Evolutionary conservation across 805 yeast genomes (phyloP).

Genomic region (Wickerhamiella sorbophila): DNA sequence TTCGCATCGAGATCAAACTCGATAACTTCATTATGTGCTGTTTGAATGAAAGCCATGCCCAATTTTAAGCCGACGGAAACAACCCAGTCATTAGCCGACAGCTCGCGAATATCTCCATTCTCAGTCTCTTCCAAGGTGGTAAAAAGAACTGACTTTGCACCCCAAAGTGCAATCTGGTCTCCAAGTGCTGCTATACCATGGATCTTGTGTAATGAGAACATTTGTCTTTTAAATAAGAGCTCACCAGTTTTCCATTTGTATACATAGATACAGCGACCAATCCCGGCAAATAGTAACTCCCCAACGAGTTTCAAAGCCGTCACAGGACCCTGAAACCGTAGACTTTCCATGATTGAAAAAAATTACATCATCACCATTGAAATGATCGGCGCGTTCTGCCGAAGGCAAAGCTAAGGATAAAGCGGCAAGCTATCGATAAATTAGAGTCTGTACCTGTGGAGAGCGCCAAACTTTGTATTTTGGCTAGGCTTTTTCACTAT

Average conservation of each 20-base stretch:
- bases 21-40: constrained; percentile 65
- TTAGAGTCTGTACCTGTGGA: background rate
- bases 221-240: constrained; percentile 28
- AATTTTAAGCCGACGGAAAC: constrained; percentile 40
- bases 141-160: constrained; percentile 48
- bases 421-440: too few species aligned
- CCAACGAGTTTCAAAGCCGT: constrained; percentile 39
- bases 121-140: constrained; percentile 24
- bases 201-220: constrained; percentile 63
- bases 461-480: background rate
- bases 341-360: background rate
- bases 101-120: constrained; percentile 21
- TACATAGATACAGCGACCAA: constrained; percentile 52
- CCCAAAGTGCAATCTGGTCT: constrained; percentile 36
- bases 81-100: constrained; percentile 64
- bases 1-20: constrained; percentile 23
- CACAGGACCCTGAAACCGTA: constrained; percentile 38
- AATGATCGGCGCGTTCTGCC: background rate
- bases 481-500: background rate
- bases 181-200: constrained; percentile 49
- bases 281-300: constrained; percentile 41
- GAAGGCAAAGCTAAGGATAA: too few species aligned
- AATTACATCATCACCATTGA: background rate
- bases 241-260: constrained; percentile 33
- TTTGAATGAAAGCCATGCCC: constrained; percentile 38